Evolutionary conservation across 106 monocot genomes (phyloP), one percentile per base, ranked within the genome.

Genomic region (Triglochin maritima): DNA sequence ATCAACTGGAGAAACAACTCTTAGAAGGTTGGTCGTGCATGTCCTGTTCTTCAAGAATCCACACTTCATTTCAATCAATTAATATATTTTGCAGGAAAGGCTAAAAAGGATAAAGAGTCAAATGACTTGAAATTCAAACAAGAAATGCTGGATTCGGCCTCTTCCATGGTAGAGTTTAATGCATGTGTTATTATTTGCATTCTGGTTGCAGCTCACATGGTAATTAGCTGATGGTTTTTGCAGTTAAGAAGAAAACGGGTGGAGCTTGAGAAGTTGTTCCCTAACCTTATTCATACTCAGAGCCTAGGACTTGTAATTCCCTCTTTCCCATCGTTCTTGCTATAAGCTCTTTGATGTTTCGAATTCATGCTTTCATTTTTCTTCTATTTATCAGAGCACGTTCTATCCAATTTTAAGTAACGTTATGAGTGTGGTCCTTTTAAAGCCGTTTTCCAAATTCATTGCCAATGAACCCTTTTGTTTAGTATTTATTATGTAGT

Each of bases 221-320:
- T 29, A 29, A 29, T 29, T 29, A 29, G 29, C 29, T 29, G 29
- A 29, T 29, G 29, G 29, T 72, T 54, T 56, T 17, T 81, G 55
- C 85, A 93, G 92, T 71, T 93, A 47, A 56, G 80, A 58, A 80
- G 71, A 66, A 93, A 66, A 6, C 85, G 81, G 50, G 66, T 58
- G 9, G 83, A 93, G 48, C 62, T 81, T 59, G 79, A 90, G 17
- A 85, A 74, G 60, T 70, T 69, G 41, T 81, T 78, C 62, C 74
- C 79, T 12, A 79, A 83, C 59, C 72, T 81, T 59, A 88, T 88
- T 16, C 66, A 78, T 57, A 83, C 85, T 9, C 85, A 88, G 52
- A 78, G 70, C 44, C 70, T 93, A 68, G 74, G 83, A 13, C 79
- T 76, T 81, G 92, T 93, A 74, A 93, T 83, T 77, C 44, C 29